A percentile compares a stretch with the other conserved stretches of the same genome.
These are phyloP conservation scores for Solanum appendiculatum DNA, from an alignment of 257 asterid genomes.

Conservation along the genomic window DNA sequence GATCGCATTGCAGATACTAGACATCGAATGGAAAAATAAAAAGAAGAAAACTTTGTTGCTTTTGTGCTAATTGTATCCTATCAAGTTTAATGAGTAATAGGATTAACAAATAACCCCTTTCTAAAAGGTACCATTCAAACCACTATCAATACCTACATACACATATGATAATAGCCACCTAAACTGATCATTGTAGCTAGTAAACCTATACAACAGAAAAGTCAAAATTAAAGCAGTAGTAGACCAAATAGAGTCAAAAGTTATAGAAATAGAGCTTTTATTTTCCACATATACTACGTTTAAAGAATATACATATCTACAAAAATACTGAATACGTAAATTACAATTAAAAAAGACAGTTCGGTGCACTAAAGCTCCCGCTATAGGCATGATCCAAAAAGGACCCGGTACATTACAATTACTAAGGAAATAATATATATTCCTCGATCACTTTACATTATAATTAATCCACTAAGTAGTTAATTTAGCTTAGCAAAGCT, in stretches of 20 bases:
- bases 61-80: background rate
- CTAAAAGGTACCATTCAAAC: background rate
- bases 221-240: background rate
- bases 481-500: conserved; percentile 18
- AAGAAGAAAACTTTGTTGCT: background rate
- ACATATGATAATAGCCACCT: background rate
- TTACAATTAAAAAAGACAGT: no score
- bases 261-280: background rate
- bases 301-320: background rate
- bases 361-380: background rate
- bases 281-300: background rate
- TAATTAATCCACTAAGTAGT: background rate
- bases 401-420: background rate
- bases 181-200: background rate
- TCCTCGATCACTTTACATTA: background rate
- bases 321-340: background rate
- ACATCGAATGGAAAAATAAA: no score
- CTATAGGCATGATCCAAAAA: no score
- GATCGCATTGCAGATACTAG: no score
- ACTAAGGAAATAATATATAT: background rate
- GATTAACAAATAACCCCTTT: background rate
- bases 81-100: background rate
- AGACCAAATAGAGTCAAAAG: background rate
- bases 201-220: background rate
- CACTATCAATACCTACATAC: background rate